A percentile compares a stretch with the other conserved stretches of the same genome.
Conservation (phyloP, 2,329 filamentous ascomycete species). For the Leptoxyphium fumago region DNA sequence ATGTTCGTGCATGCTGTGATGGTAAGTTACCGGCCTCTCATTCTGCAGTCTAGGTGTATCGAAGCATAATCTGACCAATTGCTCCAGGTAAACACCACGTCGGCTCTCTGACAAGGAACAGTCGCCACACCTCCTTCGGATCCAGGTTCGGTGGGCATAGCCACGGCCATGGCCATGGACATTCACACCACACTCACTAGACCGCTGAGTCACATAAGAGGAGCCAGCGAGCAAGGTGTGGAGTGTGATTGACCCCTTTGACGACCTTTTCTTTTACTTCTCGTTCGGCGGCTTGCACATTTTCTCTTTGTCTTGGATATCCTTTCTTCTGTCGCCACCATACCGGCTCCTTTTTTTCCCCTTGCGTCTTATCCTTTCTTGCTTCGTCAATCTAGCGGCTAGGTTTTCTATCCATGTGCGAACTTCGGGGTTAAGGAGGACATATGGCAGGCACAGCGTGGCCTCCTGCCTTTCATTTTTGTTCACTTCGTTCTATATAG, state of each 20-base stretch:
- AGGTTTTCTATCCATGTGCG: no score
- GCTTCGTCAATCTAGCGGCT: no score
- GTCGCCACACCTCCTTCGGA: conserved; percentile 1
- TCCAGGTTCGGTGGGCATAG: not conserved
- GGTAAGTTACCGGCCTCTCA: conserved; percentile 43
- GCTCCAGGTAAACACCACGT: conserved; percentile 36
- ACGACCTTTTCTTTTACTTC: not conserved
- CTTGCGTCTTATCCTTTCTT: not conserved
- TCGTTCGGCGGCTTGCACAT: no score
- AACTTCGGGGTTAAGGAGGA: no score
- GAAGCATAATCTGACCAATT: conserved; percentile 3
- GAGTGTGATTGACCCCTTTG: conserved; percentile 2
- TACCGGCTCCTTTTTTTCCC: not conserved
- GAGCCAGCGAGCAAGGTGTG: conserved; percentile 4
- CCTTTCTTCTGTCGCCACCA: not conserved
- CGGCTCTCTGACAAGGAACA: conserved; percentile 24
- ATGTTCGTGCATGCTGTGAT: conserved; percentile 94
- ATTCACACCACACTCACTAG: conserved; percentile 4
- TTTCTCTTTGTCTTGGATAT: not conserved
- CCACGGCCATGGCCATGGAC: conserved; percentile 3
- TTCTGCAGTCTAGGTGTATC: conserved; percentile 1
- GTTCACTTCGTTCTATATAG: no score
- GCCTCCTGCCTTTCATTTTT: no score
- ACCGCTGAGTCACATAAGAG: conserved; percentile 5
- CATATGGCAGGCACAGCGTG: no score